These are phyloP conservation scores for Stemphylium vesicarium DNA, from an alignment of 2,329 filamentous ascomycete genomes.

Conservation along the genomic window DNA sequence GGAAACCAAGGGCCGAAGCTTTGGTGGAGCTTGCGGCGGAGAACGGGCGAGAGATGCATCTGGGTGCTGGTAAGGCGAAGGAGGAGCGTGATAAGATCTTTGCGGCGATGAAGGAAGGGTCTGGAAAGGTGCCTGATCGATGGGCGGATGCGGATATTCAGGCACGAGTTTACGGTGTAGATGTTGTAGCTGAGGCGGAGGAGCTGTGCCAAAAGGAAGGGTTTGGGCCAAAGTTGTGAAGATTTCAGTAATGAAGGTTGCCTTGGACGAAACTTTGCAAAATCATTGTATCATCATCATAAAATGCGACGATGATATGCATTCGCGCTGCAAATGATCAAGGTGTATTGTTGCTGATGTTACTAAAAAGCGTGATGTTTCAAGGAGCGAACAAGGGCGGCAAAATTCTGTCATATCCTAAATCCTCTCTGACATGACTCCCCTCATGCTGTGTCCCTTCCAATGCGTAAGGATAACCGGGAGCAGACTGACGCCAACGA, in stretches of 20 bases:
- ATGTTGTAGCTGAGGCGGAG: constrained; percentile 54
- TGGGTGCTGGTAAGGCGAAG: constrained; percentile 65
- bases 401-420: not conserved
- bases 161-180: constrained; percentile 56
- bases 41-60: constrained; percentile 60
- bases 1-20: constrained; percentile 63
- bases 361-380: not conserved
- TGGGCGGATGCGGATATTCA: constrained; percentile 61
- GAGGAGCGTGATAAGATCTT: constrained; percentile 65
- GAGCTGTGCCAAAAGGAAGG: constrained; percentile 50
- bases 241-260: not conserved
- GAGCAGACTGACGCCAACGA: constrained; percentile 33
- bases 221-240: constrained; percentile 32
- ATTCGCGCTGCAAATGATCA: not conserved
- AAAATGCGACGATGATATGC: not conserved
- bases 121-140: constrained; percentile 57
- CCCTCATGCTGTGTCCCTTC: constrained; percentile 27
- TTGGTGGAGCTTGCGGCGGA: constrained; percentile 64
- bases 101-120: constrained; percentile 52
- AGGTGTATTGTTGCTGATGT: not conserved
- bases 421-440: constrained; percentile 28
- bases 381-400: too few species aligned
- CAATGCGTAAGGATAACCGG: constrained; percentile 36
- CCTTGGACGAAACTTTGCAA: not conserved
- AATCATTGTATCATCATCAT: not conserved